Evolutionary conservation across 176 grass and related monocot species (phyloP).

Genomic region (Puya raimondii): DNA sequence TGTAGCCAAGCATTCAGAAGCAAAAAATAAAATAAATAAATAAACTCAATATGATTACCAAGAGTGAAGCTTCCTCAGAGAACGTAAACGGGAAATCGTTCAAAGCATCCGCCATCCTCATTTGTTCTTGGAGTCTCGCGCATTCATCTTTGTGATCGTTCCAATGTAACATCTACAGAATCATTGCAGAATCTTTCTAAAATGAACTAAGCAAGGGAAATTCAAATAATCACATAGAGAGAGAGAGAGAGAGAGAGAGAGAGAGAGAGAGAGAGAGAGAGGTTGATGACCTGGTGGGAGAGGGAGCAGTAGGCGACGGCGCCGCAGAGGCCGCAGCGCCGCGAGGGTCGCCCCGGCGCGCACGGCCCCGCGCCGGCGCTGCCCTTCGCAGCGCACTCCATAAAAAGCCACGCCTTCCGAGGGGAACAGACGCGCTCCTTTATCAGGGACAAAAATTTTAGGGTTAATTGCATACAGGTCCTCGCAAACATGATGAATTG

Average conservation of each 20-base stretch:
- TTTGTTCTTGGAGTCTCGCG: slow-evolving; percentile 63
- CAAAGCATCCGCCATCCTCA: slow-evolving; percentile 36
- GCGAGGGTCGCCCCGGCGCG: slow-evolving; percentile 14
- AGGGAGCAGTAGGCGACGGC: slow-evolving; percentile 53
- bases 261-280: too few relatives aligned
- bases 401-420: neutral
- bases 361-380: slow-evolving; percentile 30
- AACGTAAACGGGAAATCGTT: slow-evolving; percentile 80
- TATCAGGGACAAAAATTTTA: too few relatives aligned
- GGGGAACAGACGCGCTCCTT: too few relatives aligned
- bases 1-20: too few relatives aligned
- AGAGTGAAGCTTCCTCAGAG: slow-evolving; percentile 23
- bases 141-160: slow-evolving; percentile 80
- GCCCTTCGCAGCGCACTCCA: slow-evolving; percentile 57
- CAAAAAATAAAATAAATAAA: too few relatives aligned
- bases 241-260: neutral
- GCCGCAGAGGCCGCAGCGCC: slow-evolving; percentile 48
- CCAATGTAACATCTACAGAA: slow-evolving; percentile 66
- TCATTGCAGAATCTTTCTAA: neutral
- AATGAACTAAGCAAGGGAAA: neutral
- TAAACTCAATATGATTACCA: slow-evolving; percentile 23
- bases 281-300: slow-evolving; percentile 41
- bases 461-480: too few relatives aligned
- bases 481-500: too few relatives aligned
- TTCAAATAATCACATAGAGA: neutral